Base-by-base conservation (phyloP, 805 yeast genomes). In the Ogataea allantospora region DNA sequence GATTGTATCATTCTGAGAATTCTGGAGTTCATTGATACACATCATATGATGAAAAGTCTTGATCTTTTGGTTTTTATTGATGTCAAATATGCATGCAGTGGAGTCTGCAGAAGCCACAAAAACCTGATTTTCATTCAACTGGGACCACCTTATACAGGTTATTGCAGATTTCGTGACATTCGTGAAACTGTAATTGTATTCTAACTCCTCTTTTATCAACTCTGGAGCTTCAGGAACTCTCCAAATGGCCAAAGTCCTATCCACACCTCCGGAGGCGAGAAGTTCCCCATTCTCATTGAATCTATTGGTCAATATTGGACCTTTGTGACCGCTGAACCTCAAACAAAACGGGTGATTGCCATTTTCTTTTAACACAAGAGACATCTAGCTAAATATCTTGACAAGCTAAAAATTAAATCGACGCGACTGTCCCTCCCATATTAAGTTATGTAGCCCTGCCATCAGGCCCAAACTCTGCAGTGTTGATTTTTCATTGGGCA, bases 251-350 rank as follows among this genome's bases (percentile, higher is more conserved):
- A 79, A 61, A n/a, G 63, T 54, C 37, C 66, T 66, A 50, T 84
- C 91, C 12, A 66, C 44, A 2, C 88, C 84, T 5, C 80, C 83
- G 3, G 88, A 69, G 0, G 83, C 89, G 13, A 82, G 57, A 6
- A 58, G 46, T 5, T 63, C 53, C 0, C 88, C 89, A 17, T 64
- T 59, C 3, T 54, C 59, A 51, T 67, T 77, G 61, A 82, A 82
- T 32, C 67, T 62, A 5, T 73, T 70, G 2, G 77, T 57, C 12
- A 76, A 60, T 0, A 80, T 80, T 1, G 80, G 63, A 0, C 80
- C 80, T 10, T 60, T 47, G 48, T 79, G 83, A 6, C 80, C 80
- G 37, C 66, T 68, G 6, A 80, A 55, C 11, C 63, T 62, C 9
- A 73, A 59, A 0, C 63, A 19, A 15, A 24, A 29, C 20, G 23